Percentiles rank a stretch among this genome's conserved stretches.
These are phyloP conservation scores for Phycomyces blakesleeanus DNA, from an alignment of 192 early-diverging fungal genomes.

Conservation along the genomic window DNA sequence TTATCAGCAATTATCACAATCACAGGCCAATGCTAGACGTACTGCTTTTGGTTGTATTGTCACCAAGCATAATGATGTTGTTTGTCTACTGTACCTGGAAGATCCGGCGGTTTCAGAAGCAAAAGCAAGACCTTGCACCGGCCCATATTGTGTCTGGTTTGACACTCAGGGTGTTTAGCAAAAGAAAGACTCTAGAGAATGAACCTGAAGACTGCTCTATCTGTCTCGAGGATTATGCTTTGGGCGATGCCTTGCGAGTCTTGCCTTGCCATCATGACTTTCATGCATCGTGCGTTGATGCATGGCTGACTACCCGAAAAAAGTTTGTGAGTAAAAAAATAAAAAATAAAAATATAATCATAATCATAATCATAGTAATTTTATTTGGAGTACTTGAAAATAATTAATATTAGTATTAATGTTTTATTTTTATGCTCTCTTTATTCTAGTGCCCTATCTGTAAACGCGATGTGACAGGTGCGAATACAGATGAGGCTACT, in stretches of 20 bases:
- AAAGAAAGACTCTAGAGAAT: conserved; percentile 16
- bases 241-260: conserved; percentile 78
- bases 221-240: conserved; percentile 88
- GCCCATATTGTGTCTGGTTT: conserved; percentile 63
- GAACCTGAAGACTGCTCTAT: conserved; percentile 87
- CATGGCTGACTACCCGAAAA: conserved; percentile 86
- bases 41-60: conserved; percentile 72
- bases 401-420: too few relatives aligned
- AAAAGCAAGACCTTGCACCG: conserved; percentile 71
- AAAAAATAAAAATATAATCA: too few relatives aligned
- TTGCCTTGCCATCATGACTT: conserved; percentile 89
- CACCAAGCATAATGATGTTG: conserved; percentile 70
- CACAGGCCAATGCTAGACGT: conserved; percentile 69
- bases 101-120: conserved; percentile 61
- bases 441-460: conserved; percentile 28
- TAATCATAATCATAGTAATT: background rate
- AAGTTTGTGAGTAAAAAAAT: conserved; percentile 69
- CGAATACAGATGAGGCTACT: conserved; percentile 18
- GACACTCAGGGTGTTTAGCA: conserved; percentile 69
- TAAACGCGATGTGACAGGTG: conserved; percentile 24
- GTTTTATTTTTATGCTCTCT: too few relatives aligned
- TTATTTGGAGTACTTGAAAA: too few relatives aligned
- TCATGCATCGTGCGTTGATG: conserved; percentile 87
- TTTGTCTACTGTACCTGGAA: conserved; percentile 71
- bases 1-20: background rate